These are phyloP conservation scores for Boletus rex-veris DNA, from an alignment of 768 basidiomycete genomes.

Conservation along the genomic window DNA sequence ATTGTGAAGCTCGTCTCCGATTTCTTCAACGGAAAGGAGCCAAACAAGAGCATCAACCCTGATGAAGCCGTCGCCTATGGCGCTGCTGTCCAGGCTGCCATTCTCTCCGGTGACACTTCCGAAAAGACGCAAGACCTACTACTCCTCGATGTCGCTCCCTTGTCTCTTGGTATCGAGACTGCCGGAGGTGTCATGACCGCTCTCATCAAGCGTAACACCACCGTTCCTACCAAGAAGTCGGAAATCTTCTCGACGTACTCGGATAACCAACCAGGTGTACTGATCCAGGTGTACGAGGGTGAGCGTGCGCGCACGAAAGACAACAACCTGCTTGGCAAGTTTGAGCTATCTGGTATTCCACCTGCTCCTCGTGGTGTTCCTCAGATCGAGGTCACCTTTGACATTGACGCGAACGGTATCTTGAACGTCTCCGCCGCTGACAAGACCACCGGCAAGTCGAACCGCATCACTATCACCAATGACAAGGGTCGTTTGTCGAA, in stretches of 20 bases:
- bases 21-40: conserved; percentile 98
- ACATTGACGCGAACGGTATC: conserved; percentile 96
- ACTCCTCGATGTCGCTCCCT: conserved; percentile 88
- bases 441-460: conserved; percentile 96
- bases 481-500: conserved; percentile 96
- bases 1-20: conserved; percentile 97
- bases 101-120: conserved; percentile 95
- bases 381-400: conserved; percentile 96
- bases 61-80: conserved; percentile 99
- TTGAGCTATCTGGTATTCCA: conserved; percentile 94
- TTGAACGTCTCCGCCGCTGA: conserved; percentile 93
- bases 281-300: conserved; percentile 98
- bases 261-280: conserved; percentile 97
- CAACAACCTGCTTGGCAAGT: conserved; percentile 98
- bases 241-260: conserved; percentile 98
- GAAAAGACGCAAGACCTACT: conserved; percentile 97
- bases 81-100: conserved; percentile 97
- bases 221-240: conserved; percentile 97
- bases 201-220: conserved; percentile 98
- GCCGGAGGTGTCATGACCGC: conserved; percentile 99
- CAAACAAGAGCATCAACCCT: conserved; percentile 99
- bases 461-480: conserved; percentile 90
- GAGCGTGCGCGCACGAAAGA: conserved; percentile 98
- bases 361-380: conserved; percentile 98
- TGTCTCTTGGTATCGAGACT: conserved; percentile 95